Percentiles rank a stretch among this genome's conserved stretches.
These are phyloP conservation scores for Lignosus rhinocerotis DNA, from an alignment of 1,284 basidiomycete genomes.

Conservation along the genomic window DNA sequence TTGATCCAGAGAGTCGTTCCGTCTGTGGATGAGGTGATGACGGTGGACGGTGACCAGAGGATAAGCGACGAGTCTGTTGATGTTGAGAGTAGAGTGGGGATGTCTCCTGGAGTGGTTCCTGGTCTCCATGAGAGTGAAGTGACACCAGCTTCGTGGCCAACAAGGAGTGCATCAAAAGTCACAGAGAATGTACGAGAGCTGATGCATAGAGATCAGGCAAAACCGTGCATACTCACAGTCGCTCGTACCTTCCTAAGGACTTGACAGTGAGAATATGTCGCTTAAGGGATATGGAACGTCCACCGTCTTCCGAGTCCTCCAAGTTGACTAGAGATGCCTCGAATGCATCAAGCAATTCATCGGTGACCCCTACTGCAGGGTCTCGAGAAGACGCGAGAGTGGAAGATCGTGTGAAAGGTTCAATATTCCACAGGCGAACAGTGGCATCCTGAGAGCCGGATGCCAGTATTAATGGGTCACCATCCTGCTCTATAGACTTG, in stretches of 20 bases:
- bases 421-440: constrained; percentile 86
- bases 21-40: constrained; percentile 42
- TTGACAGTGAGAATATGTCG: constrained; percentile 75
- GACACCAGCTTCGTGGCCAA: constrained; percentile 92
- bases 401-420: constrained; percentile 38
- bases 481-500: constrained; percentile 35
- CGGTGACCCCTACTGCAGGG: constrained; percentile 40
- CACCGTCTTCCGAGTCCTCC: constrained; percentile 63
- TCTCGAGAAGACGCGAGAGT: constrained; percentile 17
- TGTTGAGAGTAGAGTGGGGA: constrained; percentile 75
- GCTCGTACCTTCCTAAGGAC: constrained; percentile 48
- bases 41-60: constrained; percentile 80
- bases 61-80: constrained; percentile 93
- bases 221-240: not conserved
- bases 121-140: constrained; percentile 85
- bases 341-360: constrained; percentile 85
- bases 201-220: constrained; percentile 1
- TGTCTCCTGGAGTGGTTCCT: constrained; percentile 22
- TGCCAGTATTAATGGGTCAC: constrained; percentile 62
- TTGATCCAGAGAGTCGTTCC: constrained; percentile 81
- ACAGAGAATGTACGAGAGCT: constrained; percentile 70
- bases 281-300: constrained; percentile 82
- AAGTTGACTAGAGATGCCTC: constrained; percentile 77
- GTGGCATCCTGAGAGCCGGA: constrained; percentile 93
- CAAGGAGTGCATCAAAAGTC: constrained; percentile 87